Evolutionary conservation across 352 stramenopile genomes (phyloP).

Genomic region (Phytophthora colocasiae): DNA sequence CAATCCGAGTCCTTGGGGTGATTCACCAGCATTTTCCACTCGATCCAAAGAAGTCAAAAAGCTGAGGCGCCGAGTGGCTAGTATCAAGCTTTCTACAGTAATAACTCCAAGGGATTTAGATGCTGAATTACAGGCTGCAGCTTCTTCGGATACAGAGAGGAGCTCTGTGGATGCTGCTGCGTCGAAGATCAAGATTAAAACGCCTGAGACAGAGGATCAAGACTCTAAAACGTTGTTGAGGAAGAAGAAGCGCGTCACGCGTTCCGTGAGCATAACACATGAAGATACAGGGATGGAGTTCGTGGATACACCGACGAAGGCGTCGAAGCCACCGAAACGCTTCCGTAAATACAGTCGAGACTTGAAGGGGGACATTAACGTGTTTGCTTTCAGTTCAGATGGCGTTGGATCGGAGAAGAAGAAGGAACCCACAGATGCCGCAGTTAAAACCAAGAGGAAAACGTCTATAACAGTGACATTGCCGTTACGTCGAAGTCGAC

Average conservation of each 20-base stretch:
- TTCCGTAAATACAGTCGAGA: conserved; percentile 35
- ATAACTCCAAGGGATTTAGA: conserved; percentile 3
- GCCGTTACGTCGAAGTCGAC: conserved; percentile 34
- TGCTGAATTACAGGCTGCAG: background rate
- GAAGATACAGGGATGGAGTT: conserved; percentile 40
- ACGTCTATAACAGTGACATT: conserved; percentile 17
- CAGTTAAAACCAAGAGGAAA: conserved; percentile 2
- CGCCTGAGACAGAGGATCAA: background rate
- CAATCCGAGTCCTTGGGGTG: conserved; percentile 3
- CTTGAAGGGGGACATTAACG: conserved; percentile 16
- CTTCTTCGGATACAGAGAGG: conserved; percentile 2
- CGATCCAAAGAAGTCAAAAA: conserved; percentile 40
- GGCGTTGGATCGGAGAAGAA: conserved; percentile 8
- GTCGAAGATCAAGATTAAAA: background rate
- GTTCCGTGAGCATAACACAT: conserved; percentile 35
- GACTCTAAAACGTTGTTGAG: conserved; percentile 10
- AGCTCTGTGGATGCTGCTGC: conserved; percentile 4
- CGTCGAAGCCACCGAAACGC: conserved; percentile 47
- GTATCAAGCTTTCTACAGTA: conserved; percentile 23
- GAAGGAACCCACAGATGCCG: background rate
- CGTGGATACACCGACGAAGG: conserved; percentile 56
- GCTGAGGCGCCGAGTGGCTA: conserved; percentile 30
- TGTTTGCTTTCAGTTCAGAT: conserved; percentile 18
- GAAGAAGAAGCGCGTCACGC: conserved; percentile 55
- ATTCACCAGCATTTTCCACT: conserved; percentile 17